phyloP scores from a whole-genome alignment of 1,284 basidiomycete genomes.

The Pholiota adiposa region DNA sequence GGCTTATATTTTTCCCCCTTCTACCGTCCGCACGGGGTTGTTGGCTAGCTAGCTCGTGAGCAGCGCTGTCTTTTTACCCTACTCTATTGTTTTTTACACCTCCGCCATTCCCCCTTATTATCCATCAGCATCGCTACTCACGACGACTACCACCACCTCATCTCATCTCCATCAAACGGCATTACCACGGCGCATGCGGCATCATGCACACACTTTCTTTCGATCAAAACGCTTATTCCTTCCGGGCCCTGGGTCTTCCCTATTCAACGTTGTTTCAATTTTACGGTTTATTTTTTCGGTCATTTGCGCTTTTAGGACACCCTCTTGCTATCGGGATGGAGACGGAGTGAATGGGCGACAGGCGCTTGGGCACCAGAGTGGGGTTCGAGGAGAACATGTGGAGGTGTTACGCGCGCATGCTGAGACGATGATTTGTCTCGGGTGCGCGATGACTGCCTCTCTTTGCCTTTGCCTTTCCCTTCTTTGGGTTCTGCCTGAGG shows the following conservation, averaged over 20 bases:
- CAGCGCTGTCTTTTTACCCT: neutral
- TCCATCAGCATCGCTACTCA: neutral
- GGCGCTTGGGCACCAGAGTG: neutral
- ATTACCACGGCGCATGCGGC: constrained; percentile 6
- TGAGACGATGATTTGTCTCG: too few relatives aligned
- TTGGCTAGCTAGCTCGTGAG: neutral
- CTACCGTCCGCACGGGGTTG: constrained; percentile 9
- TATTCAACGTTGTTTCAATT: neutral
- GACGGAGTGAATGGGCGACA: neutral
- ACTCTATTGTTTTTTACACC: neutral
- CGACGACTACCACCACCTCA: too few relatives aligned
- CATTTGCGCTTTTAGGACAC: constrained; percentile 19
- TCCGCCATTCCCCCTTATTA: neutral
- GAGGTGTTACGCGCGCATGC: too few relatives aligned
- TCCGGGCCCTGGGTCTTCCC: neutral
- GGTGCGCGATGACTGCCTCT: too few relatives aligned
- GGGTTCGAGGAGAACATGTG: too few relatives aligned
- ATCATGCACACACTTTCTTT: constrained; percentile 4
- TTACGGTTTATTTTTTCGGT: constrained; percentile 3
- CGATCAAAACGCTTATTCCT: neutral
- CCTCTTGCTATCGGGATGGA: constrained; percentile 10
- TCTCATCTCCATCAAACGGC: too few relatives aligned
- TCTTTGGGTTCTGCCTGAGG: too few relatives aligned
- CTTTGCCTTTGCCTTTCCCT: too few relatives aligned
- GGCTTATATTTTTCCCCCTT: constrained; percentile 27